A percentile compares a stretch with the other conserved stretches of the same genome.
Evolutionary conservation across 768 basidiomycete genomes (phyloP).

Genomic region (Tylopilus sp.): DNA sequence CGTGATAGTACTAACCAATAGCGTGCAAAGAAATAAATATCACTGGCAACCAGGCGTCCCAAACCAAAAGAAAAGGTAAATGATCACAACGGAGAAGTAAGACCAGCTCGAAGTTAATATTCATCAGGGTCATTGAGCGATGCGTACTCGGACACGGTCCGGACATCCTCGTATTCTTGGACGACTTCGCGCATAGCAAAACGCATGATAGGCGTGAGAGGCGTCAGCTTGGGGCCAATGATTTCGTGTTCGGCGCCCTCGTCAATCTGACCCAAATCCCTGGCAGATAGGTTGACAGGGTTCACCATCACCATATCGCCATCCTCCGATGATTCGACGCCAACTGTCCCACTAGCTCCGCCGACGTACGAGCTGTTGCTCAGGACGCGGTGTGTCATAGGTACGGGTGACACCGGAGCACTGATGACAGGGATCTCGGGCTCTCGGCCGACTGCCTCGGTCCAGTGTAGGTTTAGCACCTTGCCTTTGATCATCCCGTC

Average conservation of each 20-base stretch:
- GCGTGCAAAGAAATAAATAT: slow-evolving; percentile 12
- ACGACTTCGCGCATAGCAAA: slow-evolving; percentile 84
- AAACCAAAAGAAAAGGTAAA: not conserved
- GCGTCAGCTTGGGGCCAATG: slow-evolving; percentile 72
- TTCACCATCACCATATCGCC: slow-evolving; percentile 49
- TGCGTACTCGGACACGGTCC: slow-evolving; percentile 74
- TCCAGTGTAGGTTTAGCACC: slow-evolving; percentile 75
- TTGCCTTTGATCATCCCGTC: slow-evolving; percentile 82
- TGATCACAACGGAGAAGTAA: not conserved
- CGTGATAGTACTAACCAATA: not conserved
- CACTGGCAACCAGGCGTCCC: not conserved
- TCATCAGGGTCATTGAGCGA: slow-evolving; percentile 70
- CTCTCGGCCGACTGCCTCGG: slow-evolving; percentile 63
- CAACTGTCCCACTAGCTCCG: slow-evolving; percentile 41
- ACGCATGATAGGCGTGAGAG: slow-evolving; percentile 77
- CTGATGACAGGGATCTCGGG: slow-evolving; percentile 30
- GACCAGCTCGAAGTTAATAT: slow-evolving; percentile 39
- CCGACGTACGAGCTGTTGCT: slow-evolving; percentile 28
- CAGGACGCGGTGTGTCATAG: slow-evolving; percentile 27
- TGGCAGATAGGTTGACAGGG: slow-evolving; percentile 35
- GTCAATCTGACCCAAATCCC: slow-evolving; percentile 44
- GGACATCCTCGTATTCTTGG: slow-evolving; percentile 75
- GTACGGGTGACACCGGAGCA: slow-evolving; percentile 24
- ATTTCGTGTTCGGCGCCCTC: slow-evolving; percentile 53
- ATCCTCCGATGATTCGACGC: slow-evolving; percentile 38